Evolutionary conservation across 73 alveolate species (phyloP).

Genomic region (Paramecium sexaurelia): DNA sequence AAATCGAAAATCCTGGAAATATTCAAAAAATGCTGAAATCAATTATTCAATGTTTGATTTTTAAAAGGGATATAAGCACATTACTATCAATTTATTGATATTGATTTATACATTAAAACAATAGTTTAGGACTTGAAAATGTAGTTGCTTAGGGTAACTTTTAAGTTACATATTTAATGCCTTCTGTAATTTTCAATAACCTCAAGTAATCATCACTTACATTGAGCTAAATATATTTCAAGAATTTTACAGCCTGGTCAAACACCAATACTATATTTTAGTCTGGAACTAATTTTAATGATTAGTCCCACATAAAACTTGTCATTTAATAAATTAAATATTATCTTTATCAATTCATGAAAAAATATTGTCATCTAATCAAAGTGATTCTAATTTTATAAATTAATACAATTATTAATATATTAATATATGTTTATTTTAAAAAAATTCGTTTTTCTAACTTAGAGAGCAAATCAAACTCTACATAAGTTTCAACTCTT

Average conservation of each 20-base stretch:
- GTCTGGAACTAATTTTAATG: constrained; percentile 8
- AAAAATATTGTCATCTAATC: neutral
- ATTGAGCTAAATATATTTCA: neutral
- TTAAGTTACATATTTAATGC: constrained; percentile 17
- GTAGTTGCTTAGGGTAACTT: neutral
- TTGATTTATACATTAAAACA: neutral
- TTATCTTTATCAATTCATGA: neutral
- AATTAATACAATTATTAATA: no score
- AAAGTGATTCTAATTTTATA: no score
- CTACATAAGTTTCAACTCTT: no score
- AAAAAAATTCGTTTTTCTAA: no score
- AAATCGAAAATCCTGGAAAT: neutral
- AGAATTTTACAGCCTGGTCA: neutral
- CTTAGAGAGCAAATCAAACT: no score
- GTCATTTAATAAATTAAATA: neutral
- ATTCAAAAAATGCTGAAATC: neutral
- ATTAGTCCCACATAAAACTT: neutral
- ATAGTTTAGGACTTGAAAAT: neutral
- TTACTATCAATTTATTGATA: neutral
- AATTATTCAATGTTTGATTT: neutral
- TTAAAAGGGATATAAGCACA: constrained; percentile 8
- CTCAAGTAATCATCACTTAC: neutral
- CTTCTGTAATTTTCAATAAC: neutral
- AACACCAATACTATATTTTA: neutral
- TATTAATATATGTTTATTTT: no score